Evolutionary conservation across 2,329 filamentous ascomycete species (phyloP), one percentile per base, ranked within the genome.

Genomic region (Lachnum nothofagi): DNA sequence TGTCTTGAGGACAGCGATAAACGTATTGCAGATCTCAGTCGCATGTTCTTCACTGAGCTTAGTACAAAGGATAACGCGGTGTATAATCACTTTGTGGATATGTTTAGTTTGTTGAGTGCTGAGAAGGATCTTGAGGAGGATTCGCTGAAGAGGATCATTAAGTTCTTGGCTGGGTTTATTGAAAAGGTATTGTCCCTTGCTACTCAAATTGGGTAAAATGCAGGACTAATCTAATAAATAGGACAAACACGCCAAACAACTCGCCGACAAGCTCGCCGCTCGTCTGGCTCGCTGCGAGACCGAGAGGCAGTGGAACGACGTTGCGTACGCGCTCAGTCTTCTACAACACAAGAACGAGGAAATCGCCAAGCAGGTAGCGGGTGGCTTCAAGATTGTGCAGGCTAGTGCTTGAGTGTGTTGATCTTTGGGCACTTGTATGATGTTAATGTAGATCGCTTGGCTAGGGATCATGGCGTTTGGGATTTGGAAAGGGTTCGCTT

Each of bases 1-100:
- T 98, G 93, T 59, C 78, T 98, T 24, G 93, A 98, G 69, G 93
- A 98, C 63, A 82, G 84, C n/a, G 94, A 98, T 65, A 90, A 91
- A 69, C 82, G 88, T 53, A 95, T 97, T 55, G 88, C 91, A 0
- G 93, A 98, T 64, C 78, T 98, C 63, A 88, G 90, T 12, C 79
- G 89, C 51, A 97, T 97, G 91, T 98, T 98, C 80, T 98, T 98
- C 69, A 91, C 89, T 0, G 93, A 98, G 69, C 78, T 98, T 47
- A 90, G 91, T 53, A 95, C 90, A 59, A 98, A 98, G 73, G 93
- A 98, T 67, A 98, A 98, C 64, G 93, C 93, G 2, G 89, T 98
- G 2, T 98, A 98, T 69, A 98, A 98, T 67, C 91, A 98, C 71
- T 98, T 98, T 69, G 90, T 98, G 23, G 93, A 98, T 66, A 97